Conservation (phyloP, 768 basidiomycete genomes). For the Russula sp. region DNA sequence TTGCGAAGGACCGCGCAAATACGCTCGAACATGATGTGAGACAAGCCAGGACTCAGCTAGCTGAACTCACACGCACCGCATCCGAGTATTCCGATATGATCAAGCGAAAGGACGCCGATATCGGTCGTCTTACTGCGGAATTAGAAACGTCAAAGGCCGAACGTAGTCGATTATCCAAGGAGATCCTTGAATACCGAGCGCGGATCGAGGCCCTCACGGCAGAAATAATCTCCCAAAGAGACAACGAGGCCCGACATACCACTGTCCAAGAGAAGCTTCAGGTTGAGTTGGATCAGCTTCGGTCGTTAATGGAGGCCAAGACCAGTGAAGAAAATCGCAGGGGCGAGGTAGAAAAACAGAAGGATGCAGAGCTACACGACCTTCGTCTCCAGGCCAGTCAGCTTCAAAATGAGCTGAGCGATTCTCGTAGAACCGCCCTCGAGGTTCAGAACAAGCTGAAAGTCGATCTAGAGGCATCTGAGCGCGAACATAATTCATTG, state of each 20-base stretch:
- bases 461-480: constrained; percentile 65
- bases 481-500: constrained; percentile 58
- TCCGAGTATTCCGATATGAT: constrained; percentile 74
- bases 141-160: constrained; percentile 54
- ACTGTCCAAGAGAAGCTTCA: constrained; percentile 60
- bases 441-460: constrained; percentile 72
- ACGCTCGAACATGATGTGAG: constrained; percentile 65
- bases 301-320: constrained; percentile 80
- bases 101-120: constrained; percentile 72
- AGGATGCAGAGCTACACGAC: constrained; percentile 75
- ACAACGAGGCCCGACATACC: constrained; percentile 49
- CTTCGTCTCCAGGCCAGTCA: constrained; percentile 62
- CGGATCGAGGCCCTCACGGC: constrained; percentile 62
- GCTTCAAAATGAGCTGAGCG: constrained; percentile 64
- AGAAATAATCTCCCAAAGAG: constrained; percentile 59
- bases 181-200: constrained; percentile 65
- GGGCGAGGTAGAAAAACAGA: constrained; percentile 80
- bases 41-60: constrained; percentile 70
- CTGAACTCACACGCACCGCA: constrained; percentile 72
- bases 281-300: constrained; percentile 81
- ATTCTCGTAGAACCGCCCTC: constrained; percentile 56
- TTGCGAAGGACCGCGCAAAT: constrained; percentile 56
- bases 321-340: constrained; percentile 81
- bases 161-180: constrained; percentile 51
- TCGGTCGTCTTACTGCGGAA: constrained; percentile 52